These are phyloP conservation scores for Gossypium herbaceum DNA, from an alignment of 345 rosid genomes.

Conservation along the genomic window DNA sequence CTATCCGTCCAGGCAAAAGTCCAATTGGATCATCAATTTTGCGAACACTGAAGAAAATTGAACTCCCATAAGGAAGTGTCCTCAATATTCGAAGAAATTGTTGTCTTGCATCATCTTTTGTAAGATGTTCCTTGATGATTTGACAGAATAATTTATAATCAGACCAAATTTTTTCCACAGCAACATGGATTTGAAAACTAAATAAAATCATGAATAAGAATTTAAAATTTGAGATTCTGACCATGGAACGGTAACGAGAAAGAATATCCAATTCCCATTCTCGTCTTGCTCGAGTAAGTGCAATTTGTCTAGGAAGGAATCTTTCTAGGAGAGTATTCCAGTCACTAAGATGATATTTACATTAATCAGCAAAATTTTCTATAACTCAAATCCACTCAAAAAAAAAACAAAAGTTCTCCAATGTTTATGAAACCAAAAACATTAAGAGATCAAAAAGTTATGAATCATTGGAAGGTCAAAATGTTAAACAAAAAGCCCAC, in stretches of 20 bases:
- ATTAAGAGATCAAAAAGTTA: neutral
- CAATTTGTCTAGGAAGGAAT: constrained; percentile 88
- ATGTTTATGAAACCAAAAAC: neutral
- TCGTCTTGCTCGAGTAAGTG: constrained; percentile 87
- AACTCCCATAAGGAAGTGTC: constrained; percentile 86
- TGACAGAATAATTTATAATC: constrained; percentile 14
- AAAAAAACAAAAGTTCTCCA: neutral
- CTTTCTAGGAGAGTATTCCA: constrained; percentile 92
- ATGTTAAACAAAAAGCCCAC: neutral
- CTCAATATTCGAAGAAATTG: constrained; percentile 82
- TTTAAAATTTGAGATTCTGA: constrained; percentile 25
- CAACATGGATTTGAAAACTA: neutral
- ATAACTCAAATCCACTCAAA: neutral
- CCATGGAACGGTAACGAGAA: constrained; percentile 84
- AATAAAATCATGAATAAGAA: neutral
- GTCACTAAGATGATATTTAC: constrained; percentile 45
- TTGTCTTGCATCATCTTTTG: constrained; percentile 96
- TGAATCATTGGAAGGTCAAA: neutral
- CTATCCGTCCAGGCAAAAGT: constrained; percentile 84
- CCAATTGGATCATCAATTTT: constrained; percentile 99
- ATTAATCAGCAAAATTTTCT: constrained; percentile 14
- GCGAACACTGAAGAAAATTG: constrained; percentile 87
- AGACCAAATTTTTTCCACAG: constrained; percentile 10
- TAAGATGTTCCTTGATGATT: constrained; percentile 60
- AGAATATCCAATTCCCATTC: constrained; percentile 97